Evolutionary conservation across 108 stramenopile species (phyloP).

Genomic region (Nannochloropsis granulata): DNA sequence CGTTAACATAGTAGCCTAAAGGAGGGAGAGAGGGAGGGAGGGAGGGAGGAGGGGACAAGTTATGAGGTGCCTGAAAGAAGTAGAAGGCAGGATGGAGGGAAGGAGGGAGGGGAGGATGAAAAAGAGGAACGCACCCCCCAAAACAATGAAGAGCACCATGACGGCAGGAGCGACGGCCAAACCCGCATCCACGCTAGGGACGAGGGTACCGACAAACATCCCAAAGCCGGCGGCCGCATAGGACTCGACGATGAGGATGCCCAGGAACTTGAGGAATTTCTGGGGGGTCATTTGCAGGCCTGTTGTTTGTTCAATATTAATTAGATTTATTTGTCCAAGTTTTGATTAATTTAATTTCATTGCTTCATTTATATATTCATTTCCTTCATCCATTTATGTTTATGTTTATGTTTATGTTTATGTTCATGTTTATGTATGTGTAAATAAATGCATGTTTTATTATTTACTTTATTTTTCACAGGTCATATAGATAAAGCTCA

Average conservation of each 20-base stretch:
- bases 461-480: too few relatives aligned
- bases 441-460: too few relatives aligned
- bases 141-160: conserved; percentile 26
- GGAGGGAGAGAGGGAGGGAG: not conserved
- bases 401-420: too few relatives aligned
- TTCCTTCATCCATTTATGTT: too few relatives aligned
- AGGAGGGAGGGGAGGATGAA: not conserved
- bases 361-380: not conserved
- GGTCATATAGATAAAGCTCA: too few relatives aligned
- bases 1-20: not conserved
- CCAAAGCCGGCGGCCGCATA: conserved; percentile 19
- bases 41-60: too few relatives aligned
- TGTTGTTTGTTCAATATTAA: too few relatives aligned
- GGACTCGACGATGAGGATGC: conserved; percentile 34
- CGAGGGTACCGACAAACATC: conserved; percentile 20
- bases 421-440: too few relatives aligned
- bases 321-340: too few relatives aligned
- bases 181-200: conserved; percentile 16
- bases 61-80: not conserved
- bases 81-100: not conserved
- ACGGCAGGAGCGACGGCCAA: conserved; percentile 19
- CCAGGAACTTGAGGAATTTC: conserved; percentile 59
- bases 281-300: conserved; percentile 20
- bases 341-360: not conserved
- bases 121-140: not conserved